A percentile compares a stretch with the other conserved stretches of the same genome.
Evolutionary conservation across 2,329 filamentous ascomycete species (phyloP).

Genomic region (Zalaria obscura): DNA sequence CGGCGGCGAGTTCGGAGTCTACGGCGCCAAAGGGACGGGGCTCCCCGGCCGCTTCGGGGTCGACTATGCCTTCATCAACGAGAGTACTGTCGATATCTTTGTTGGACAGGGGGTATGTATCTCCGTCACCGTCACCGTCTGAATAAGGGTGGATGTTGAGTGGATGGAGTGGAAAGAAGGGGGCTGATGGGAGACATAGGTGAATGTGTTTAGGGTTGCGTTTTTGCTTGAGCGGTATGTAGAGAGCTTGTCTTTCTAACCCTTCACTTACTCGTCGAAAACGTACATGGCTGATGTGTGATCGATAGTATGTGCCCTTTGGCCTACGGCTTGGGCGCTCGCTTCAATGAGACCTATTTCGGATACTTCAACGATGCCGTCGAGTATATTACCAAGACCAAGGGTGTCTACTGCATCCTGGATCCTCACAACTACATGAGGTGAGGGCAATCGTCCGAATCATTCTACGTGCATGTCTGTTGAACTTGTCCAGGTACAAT

Average conservation of each 20-base stretch:
- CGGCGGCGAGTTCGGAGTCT: background rate
- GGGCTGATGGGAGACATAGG: slow-evolving; percentile 7
- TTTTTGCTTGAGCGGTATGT: slow-evolving; percentile 32
- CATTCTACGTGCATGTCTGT: too few relatives aligned
- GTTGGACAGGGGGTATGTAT: slow-evolving; percentile 20
- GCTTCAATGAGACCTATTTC: slow-evolving; percentile 38
- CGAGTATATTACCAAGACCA: slow-evolving; percentile 34
- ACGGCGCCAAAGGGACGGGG: slow-evolving; percentile 12
- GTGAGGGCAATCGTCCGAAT: too few relatives aligned
- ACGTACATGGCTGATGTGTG: too few relatives aligned
- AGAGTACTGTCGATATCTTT: slow-evolving; percentile 29
- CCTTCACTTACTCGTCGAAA: too few relatives aligned
- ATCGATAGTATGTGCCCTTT: slow-evolving; percentile 27
- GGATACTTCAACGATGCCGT: slow-evolving; percentile 30
- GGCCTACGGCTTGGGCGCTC: slow-evolving; percentile 30
- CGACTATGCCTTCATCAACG: slow-evolving; percentile 37
- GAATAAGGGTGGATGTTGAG: too few relatives aligned
- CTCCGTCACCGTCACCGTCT: too few relatives aligned
- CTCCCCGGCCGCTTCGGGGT: slow-evolving; percentile 36
- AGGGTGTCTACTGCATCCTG: slow-evolving; percentile 32
- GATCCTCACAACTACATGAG: slow-evolving; percentile 35
- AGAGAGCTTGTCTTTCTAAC: too few relatives aligned
- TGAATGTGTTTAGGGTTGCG: slow-evolving; percentile 34
- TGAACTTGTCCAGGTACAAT: slow-evolving; percentile 25
- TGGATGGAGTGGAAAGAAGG: background rate